phyloP scores from a whole-genome alignment of 2,329 filamentous ascomycete species.

The Neocucurbitaria cava region DNA sequence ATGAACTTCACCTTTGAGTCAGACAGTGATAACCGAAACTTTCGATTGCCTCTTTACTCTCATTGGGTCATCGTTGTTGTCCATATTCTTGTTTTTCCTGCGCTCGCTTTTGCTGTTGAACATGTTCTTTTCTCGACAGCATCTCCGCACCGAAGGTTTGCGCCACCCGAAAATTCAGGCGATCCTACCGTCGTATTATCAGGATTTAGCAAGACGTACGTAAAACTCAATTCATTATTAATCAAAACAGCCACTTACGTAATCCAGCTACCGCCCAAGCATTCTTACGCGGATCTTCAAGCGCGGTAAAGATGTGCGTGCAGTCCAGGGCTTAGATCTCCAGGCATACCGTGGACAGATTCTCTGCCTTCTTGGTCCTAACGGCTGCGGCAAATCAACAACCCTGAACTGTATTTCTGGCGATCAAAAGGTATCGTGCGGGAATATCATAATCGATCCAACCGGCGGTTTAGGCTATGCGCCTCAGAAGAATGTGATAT shows the following conservation, averaged over 20 bases:
- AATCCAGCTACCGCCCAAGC: constrained; percentile 18
- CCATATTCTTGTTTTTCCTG: constrained; percentile 30
- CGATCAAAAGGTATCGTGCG: constrained; percentile 29
- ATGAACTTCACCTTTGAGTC: constrained; percentile 7
- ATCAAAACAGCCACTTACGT: neutral
- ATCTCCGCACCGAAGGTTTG: constrained; percentile 44
- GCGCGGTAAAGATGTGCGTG: constrained; percentile 24
- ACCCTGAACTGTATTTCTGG: constrained; percentile 35
- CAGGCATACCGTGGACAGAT: constrained; percentile 33
- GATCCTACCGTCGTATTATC: constrained; percentile 51
- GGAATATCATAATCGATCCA: constrained; percentile 28
- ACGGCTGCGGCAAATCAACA: constrained; percentile 35
- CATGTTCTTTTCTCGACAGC: constrained; percentile 27
- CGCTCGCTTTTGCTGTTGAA: constrained; percentile 28
- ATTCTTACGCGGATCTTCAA: constrained; percentile 27
- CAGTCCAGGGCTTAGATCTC: constrained; percentile 27
- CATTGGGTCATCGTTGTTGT: constrained; percentile 29
- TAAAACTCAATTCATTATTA: neutral
- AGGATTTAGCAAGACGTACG: constrained; percentile 30
- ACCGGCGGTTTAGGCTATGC: constrained; percentile 35
- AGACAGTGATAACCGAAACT: constrained; percentile 1
- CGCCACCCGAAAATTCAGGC: constrained; percentile 1
- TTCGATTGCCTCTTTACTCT: constrained; percentile 25
- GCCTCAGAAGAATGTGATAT: constrained; percentile 36
- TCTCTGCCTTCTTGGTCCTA: constrained; percentile 34